Conservation (phyloP, 257 asterid species). For the Scutellaria baicalensis region DNA sequence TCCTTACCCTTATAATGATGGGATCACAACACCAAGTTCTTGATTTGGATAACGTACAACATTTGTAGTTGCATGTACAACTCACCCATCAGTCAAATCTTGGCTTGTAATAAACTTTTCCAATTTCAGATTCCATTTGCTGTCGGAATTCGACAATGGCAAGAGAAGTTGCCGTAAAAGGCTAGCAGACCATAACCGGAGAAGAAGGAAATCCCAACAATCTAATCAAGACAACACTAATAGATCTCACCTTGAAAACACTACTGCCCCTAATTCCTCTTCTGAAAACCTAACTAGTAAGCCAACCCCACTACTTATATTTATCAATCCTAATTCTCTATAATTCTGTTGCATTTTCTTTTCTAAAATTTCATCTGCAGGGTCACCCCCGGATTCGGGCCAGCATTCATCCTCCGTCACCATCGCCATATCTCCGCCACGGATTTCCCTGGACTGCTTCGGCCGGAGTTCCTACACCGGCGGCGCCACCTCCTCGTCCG, state of each 20-base stretch:
- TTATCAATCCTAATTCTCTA: too few species aligned
- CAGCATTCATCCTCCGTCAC: slow-evolving; percentile 67
- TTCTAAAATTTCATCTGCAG: too few species aligned
- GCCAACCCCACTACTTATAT: too few species aligned
- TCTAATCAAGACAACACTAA: slow-evolving; percentile 37
- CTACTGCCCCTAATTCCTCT: slow-evolving; percentile 37
- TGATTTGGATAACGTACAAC: slow-evolving; percentile 8
- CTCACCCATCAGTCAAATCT: background rate
- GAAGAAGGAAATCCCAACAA: slow-evolving; percentile 77
- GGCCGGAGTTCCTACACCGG: slow-evolving; percentile 41
- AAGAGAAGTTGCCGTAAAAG: slow-evolving; percentile 95
- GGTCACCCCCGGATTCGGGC: slow-evolving; percentile 82
- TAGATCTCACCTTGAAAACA: slow-evolving; percentile 34
- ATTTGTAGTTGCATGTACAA: background rate
- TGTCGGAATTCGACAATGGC: slow-evolving; percentile 88
- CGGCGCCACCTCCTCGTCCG: slow-evolving; percentile 33
- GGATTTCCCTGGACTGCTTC: slow-evolving; percentile 66
- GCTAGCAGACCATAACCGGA: slow-evolving; percentile 91
- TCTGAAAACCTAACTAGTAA: slow-evolving; percentile 48
- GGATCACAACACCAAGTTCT: background rate
- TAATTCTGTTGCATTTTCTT: too few species aligned
- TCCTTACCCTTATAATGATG: slow-evolving; percentile 9
- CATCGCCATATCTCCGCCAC: slow-evolving; percentile 71
- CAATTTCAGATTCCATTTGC: slow-evolving; percentile 66
- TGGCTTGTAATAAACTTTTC: background rate